Evolutionary conservation across 1,284 basidiomycete species (phyloP).

Genomic region (Quambalaria eucalypti): DNA sequence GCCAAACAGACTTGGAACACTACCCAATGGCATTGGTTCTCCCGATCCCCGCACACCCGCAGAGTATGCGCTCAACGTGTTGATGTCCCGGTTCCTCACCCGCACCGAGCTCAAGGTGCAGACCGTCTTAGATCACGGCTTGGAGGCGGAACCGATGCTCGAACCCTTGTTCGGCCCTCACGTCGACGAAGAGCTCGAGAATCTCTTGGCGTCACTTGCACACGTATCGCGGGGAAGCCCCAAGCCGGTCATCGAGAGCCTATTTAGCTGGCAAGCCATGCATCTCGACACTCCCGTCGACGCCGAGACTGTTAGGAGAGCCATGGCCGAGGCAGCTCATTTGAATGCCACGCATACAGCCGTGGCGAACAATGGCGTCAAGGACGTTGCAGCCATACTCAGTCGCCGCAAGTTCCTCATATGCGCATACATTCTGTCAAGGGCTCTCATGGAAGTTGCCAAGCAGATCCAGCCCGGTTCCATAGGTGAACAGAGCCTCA

Average conservation of each 20-base stretch:
- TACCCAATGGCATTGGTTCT: constrained; percentile 24
- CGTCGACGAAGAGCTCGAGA: constrained; percentile 69
- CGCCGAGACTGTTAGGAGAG: constrained; percentile 5
- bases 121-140: constrained; percentile 18
- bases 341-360: background rate
- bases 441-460: constrained; percentile 18
- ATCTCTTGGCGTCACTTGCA: constrained; percentile 68
- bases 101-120: constrained; percentile 22
- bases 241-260: constrained; percentile 73
- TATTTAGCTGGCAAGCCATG: constrained; percentile 69
- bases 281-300: constrained; percentile 11
- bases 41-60: constrained; percentile 24
- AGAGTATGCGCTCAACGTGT: constrained; percentile 39
- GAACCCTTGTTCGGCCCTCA: constrained; percentile 57
- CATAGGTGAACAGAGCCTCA: constrained; percentile 19
- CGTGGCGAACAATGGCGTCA: constrained; percentile 4
- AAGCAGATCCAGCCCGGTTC: constrained; percentile 12
- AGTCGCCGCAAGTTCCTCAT: constrained; percentile 25
- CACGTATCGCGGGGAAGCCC: constrained; percentile 76
- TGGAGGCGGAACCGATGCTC: constrained; percentile 20
- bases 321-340: constrained; percentile 4
- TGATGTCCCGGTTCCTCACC: constrained; percentile 33
- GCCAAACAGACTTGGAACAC: constrained; percentile 14
- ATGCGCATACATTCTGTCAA: constrained; percentile 20
- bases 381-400: constrained; percentile 20